Evolutionary conservation across 2,329 filamentous ascomycete genomes (phyloP), one percentile per base, ranked within the genome.

Genomic region (Fusarium secorum): DNA sequence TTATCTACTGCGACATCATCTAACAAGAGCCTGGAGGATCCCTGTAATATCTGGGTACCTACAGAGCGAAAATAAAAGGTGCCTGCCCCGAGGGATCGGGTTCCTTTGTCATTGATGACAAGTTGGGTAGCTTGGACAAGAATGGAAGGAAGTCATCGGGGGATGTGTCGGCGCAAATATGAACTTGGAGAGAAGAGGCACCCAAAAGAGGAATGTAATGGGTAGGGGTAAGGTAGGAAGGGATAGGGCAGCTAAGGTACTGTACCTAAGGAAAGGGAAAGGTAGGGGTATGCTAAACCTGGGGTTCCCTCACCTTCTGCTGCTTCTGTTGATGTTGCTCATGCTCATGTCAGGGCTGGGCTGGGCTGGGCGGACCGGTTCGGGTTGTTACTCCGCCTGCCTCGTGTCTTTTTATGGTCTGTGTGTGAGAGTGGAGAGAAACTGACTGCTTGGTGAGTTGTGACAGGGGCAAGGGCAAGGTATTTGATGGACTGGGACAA

Each of bases 341-440:
- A 42, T 39, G 46, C 60, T 70, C 41, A 54, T 46, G 55, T 64
- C 68, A 68, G 63, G 68, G 56, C 68, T 60, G 58, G 61, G 42
- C 68, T 65, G 63, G 68, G 56, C 68, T 60, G 58, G 61, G 42
- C 63, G 66, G 71, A 62, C 67, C 59, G 54, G 62, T 70, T 74
- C 66, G 66, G 72, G 70, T 56, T 65, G 70, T 45, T 60, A 56
- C 69, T 71, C 70, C 71, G 70, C 68, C 67, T 68, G 64, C 52
- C 64, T 72, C 57, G 61, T 72, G 53, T 68, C 48, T 63, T 70
- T 63, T 58, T 20, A 38, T 62, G 65, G 60, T 56, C 44, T 56
- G 33, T 68, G 68, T 71, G 68, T 60, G 68, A 60, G 30, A 24
- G 24, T 46, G 44, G 20, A 28, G 24, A 44, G 20, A 48, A 30